Conservation (phyloP, 495 filamentous ascomycete species). For the Lasiosphaeria ovina region DNA sequence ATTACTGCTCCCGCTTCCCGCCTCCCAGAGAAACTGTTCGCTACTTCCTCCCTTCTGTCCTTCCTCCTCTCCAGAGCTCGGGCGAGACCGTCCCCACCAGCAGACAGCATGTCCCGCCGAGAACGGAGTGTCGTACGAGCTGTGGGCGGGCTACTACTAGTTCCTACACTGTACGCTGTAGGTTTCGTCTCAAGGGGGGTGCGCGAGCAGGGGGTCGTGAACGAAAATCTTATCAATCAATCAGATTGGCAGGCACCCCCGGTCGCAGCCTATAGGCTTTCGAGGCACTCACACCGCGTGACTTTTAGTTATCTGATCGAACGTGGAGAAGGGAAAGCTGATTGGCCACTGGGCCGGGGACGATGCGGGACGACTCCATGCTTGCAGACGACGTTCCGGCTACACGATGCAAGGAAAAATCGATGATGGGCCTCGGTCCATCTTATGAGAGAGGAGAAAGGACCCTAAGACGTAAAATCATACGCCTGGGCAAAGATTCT, state of each 20-base stretch:
- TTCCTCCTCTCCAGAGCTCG: not conserved
- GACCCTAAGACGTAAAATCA: not conserved
- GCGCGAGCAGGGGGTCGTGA: conserved; percentile 1
- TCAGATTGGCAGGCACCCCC: conserved; percentile 13
- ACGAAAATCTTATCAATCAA: conserved; percentile 29
- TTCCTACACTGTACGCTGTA: no score
- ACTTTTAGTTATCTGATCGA: conserved; percentile 19
- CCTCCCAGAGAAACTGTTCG: no score
- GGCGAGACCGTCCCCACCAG: not conserved
- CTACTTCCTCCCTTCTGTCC: not conserved
- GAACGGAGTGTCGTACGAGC: conserved; percentile 9
- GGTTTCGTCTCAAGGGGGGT: not conserved
- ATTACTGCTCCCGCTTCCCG: no score
- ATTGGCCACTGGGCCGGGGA: conserved; percentile 6
- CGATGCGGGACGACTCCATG: not conserved
- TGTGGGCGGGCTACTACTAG: not conserved
- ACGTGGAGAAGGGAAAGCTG: not conserved
- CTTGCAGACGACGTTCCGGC: not conserved
- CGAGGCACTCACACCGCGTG: not conserved
- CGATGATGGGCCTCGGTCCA: not conserved
- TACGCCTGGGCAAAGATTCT: no score
- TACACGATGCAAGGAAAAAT: not conserved
- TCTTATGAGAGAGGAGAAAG: not conserved
- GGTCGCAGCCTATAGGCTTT: not conserved
- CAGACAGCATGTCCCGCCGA: conserved; percentile 3